Conservation (phyloP, 1,139 yeast genomes). For the Lodderomyces pseudojiufengensis region DNA sequence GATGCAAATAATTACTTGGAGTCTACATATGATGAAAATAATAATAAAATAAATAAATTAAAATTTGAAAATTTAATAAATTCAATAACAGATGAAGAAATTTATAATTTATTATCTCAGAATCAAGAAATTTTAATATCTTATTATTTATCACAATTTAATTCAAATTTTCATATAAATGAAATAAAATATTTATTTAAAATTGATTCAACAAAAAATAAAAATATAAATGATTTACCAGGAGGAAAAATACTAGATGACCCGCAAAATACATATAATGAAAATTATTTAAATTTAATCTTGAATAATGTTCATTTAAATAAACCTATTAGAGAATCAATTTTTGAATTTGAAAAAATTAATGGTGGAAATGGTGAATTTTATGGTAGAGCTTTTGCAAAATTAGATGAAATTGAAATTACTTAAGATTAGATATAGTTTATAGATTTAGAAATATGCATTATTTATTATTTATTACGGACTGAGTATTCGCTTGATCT, state of each 20-base stretch:
- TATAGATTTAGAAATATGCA: not conserved
- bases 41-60: slow-evolving; percentile 4
- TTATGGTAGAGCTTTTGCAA: slow-evolving; percentile 3
- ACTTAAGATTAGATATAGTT: too few relatives aligned
- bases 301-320: slow-evolving; percentile 20
- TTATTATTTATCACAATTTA: slow-evolving; percentile 16
- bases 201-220: slow-evolving; percentile 7
- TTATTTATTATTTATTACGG: not conserved
- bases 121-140: slow-evolving; percentile 17
- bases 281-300: slow-evolving; percentile 7
- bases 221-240: slow-evolving; percentile 7
- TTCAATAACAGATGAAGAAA: slow-evolving; percentile 18
- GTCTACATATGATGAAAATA: slow-evolving; percentile 4
- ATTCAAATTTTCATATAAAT: slow-evolving; percentile 16
- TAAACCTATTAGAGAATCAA: slow-evolving; percentile 25
- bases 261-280: not conserved
- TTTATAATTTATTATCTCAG: slow-evolving; percentile 14
- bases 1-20: slow-evolving; percentile 20
- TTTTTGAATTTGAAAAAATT: slow-evolving; percentile 24
- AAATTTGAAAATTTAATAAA: slow-evolving; percentile 5
- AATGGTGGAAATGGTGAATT: slow-evolving; percentile 5
- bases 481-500: not conserved
- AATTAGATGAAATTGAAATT: slow-evolving; percentile 8
- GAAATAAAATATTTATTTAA: slow-evolving; percentile 16
- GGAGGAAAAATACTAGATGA: slow-evolving; percentile 8